These are phyloP conservation scores for Cubamyces lactineus DNA, from an alignment of 768 basidiomycete species.

Conservation along the genomic window DNA sequence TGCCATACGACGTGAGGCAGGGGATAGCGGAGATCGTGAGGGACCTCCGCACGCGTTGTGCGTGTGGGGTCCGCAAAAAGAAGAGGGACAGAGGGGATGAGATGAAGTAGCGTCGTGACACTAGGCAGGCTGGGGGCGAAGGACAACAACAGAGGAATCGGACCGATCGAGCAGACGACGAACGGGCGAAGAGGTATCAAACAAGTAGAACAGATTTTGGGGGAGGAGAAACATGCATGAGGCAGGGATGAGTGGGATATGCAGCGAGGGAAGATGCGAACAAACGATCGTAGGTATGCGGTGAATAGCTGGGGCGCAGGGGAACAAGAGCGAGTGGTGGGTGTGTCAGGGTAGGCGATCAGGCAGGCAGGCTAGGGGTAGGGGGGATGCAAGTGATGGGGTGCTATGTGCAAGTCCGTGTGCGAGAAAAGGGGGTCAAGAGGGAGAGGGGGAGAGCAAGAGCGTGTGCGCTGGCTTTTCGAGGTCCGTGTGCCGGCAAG, in stretches of 20 bases:
- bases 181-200: constrained; percentile 9
- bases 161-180: constrained; percentile 17
- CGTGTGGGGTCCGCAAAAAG: constrained; percentile 3
- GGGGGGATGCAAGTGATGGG: constrained; percentile 21
- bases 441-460: neutral
- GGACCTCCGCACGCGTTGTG: neutral
- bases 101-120: constrained; percentile 11
- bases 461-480: constrained; percentile 23
- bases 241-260: constrained; percentile 14
- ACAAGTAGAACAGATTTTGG: constrained; percentile 1
- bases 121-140: too few species aligned
- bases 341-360: neutral
- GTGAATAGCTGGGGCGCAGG: constrained; percentile 4
- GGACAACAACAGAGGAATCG: constrained; percentile 14
- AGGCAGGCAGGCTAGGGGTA: constrained; percentile 16
- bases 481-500: constrained; percentile 25
- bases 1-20: neutral
- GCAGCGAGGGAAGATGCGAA: constrained; percentile 5
- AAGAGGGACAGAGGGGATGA: constrained; percentile 24
- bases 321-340: constrained; percentile 17
- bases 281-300: constrained; percentile 13
- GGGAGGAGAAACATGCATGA: neutral
- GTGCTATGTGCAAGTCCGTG: constrained; percentile 31
- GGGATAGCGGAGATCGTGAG: neutral
- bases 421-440: constrained; percentile 15